Evolutionary conservation across 2,329 filamentous ascomycete genomes (phyloP).

Genomic region (Sclerotinia minor): DNA sequence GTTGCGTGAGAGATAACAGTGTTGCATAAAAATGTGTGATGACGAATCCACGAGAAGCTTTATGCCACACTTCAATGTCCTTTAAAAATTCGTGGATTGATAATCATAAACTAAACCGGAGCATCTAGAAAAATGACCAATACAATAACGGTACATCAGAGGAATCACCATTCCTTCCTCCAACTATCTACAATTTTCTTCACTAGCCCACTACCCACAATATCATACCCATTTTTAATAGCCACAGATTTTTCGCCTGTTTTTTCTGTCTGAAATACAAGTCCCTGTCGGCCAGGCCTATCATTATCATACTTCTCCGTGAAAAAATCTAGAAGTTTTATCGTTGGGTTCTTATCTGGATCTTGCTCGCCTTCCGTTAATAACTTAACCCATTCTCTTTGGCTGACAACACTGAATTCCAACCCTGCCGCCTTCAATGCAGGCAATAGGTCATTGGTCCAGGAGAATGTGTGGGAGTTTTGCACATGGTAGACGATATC

Average conservation of each 20-base stretch:
- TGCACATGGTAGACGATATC: conserved; percentile 51
- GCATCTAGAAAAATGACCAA: neutral
- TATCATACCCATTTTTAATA: conserved; percentile 43
- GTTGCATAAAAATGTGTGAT: neutral
- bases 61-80: neutral
- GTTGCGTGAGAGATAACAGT: neutral
- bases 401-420: conserved; percentile 47
- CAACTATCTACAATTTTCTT: conserved; percentile 44
- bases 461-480: conserved; percentile 50
- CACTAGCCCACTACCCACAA: conserved; percentile 45
- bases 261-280: conserved; percentile 45
- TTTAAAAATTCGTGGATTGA: neutral
- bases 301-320: conserved; percentile 52
- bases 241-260: conserved; percentile 35
- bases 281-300: conserved; percentile 42
- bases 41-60: neutral
- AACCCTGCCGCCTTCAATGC: conserved; percentile 49
- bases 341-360: conserved; percentile 50
- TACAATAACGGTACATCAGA: neutral
- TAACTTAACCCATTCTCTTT: conserved; percentile 48
- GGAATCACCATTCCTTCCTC: conserved; percentile 25
- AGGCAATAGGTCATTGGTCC: conserved; percentile 54
- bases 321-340: conserved; percentile 57
- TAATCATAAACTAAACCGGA: neutral
- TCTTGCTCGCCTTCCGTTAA: conserved; percentile 51